phyloP scores from a whole-genome alignment of 78 protist genomes.

The Isochrysis galbana region DNA sequence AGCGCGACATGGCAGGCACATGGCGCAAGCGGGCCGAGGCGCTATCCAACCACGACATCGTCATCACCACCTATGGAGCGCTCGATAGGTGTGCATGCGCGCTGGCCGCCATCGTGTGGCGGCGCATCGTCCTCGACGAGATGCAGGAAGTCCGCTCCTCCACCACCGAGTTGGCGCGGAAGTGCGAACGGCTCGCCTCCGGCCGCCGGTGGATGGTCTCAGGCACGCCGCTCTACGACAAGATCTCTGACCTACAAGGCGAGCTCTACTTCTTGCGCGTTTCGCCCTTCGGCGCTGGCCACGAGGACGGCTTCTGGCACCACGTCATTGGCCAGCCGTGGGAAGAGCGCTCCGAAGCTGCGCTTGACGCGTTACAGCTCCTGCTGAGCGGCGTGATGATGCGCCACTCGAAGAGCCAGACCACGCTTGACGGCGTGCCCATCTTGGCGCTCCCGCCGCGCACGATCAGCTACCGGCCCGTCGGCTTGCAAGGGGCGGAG shows the following conservation, averaged over 20 bases:
- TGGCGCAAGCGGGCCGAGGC: background rate
- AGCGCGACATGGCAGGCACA: background rate
- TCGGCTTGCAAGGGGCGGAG: background rate
- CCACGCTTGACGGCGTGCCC: background rate
- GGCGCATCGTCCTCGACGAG: background rate
- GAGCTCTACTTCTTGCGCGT: conserved; percentile 20
- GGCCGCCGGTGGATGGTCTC: background rate
- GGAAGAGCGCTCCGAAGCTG: background rate
- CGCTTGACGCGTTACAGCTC: background rate
- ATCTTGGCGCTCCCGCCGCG: background rate
- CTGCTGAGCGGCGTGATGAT: background rate
- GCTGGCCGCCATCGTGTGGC: background rate
- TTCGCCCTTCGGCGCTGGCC: conserved; percentile 10
- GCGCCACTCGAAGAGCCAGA: conserved; percentile 26
- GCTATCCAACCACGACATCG: background rate
- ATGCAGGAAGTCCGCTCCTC: conserved; percentile 8
- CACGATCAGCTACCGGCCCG: background rate
- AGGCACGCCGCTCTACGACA: conserved; percentile 21
- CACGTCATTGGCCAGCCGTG: background rate
- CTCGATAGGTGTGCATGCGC: background rate
- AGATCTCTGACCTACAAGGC: background rate
- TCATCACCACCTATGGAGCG: background rate
- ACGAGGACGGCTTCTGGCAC: conserved; percentile 29
- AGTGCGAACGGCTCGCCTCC: background rate
- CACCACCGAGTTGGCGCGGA: background rate